A percentile compares a stretch with the other conserved stretches of the same genome.
phyloP scores from a whole-genome alignment of 345 rosid species.

The Lumnitzera racemosa region DNA sequence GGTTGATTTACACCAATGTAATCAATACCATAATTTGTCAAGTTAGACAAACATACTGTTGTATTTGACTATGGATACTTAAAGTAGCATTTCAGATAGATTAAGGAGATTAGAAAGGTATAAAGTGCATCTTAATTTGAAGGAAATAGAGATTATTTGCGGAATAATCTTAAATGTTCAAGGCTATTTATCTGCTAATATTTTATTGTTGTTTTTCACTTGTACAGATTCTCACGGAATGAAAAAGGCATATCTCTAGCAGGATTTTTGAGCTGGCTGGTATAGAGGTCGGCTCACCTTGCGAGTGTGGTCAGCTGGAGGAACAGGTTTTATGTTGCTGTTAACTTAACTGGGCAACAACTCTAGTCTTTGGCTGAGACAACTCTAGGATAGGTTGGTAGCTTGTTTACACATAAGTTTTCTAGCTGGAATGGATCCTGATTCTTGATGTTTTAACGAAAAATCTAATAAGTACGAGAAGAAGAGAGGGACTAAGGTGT shows the following conservation, averaged over 20 bases:
- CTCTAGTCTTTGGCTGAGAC: slow-evolving; percentile 63
- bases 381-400: slow-evolving; percentile 47
- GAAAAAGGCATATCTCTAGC: slow-evolving; percentile 49
- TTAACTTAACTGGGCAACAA: slow-evolving; percentile 78
- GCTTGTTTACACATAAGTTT: too few species aligned
- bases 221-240: slow-evolving; percentile 23
- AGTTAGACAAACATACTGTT: not conserved
- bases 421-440: too few species aligned
- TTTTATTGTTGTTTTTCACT: too few species aligned
- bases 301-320: slow-evolving; percentile 73
- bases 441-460: too few species aligned
- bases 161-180: too few species aligned
- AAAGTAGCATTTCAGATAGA: too few species aligned
- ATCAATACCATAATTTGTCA: not conserved
- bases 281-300: slow-evolving; percentile 68
- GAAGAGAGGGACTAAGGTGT: too few species aligned
- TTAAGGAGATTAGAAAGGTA: too few species aligned
- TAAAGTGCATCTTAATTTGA: too few species aligned
- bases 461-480: too few species aligned
- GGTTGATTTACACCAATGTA: slow-evolving; percentile 53
- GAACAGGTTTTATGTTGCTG: slow-evolving; percentile 59
- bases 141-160: too few species aligned
- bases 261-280: slow-evolving; percentile 50
- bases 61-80: not conserved
- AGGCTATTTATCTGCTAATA: not conserved